Base-by-base conservation (phyloP, 192 early-diverging fungal genomes). In the Diversispora eburnea region DNA sequence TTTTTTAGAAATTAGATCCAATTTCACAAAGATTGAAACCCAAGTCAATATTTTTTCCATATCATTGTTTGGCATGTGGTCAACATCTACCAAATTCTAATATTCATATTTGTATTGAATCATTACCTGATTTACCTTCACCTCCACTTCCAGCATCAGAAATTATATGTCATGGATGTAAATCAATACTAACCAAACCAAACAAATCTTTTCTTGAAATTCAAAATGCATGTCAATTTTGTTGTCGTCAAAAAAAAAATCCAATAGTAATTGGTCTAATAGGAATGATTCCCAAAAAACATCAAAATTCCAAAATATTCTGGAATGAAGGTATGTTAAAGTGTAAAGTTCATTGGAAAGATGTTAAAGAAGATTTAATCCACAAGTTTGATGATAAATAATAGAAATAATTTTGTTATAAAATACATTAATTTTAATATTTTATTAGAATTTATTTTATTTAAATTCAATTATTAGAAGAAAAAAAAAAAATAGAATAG, bases 1-100 rank as follows among this genome's bases (percentile, higher is more conserved):
- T 17, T 62, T 17, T 62, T 1, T 61, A 62, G 60, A 39, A 12
- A 43, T 39, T 62, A 41, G 60, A 62, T 62, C 60, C 60, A 6
- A 62, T 62, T 41, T 41, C 25, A 41, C 60, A 62, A 62, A 33
- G 10, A 62, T 41, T 62, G 4, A 10, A 15, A 41, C 15, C 39
- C 1, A 62, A 17, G 17, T 15, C 60, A 9, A 62, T 7, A 15
- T 41, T 62, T 17, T 62, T 62, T 62, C 60, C 60, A 41, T 62
- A 62, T 62, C 17, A 62, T 62, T 62, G 60, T 62, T 41, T 17
- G 17, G 8, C 3, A 19, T 62, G 60, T 17, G 41, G 41, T 43
- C 60, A 43, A 13, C 13, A 62, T 62, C 15, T 62, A 7, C 60
- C 39, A n/a, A 41, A 22, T 62, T 62, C 60, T 6, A 39, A 39